phyloP scores from a whole-genome alignment of 331 rosid species.

The Malus hybrid region DNA sequence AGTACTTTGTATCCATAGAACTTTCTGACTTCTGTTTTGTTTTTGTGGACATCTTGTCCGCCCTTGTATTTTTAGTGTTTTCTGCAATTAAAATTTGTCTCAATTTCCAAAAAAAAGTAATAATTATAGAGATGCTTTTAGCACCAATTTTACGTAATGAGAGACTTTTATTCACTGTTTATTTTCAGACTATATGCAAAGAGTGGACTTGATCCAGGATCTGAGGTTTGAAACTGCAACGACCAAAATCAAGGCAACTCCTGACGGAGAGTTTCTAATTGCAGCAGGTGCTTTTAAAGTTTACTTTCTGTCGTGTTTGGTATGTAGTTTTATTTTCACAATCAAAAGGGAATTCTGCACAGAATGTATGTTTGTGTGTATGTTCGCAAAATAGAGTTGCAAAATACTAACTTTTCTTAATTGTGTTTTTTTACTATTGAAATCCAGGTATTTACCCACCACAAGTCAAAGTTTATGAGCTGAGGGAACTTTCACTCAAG shows the following conservation, averaged over 20 bases:
- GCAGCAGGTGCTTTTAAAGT: slow-evolving; percentile 63
- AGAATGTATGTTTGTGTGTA: not conserved
- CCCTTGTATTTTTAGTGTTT: no score
- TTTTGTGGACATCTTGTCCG: no score
- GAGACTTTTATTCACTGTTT: not conserved
- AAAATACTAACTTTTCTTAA: not conserved
- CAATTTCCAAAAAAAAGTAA: no score
- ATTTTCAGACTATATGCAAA: slow-evolving; percentile 54
- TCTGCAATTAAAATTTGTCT: no score
- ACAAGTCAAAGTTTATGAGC: slow-evolving; percentile 83
- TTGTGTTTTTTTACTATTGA: slow-evolving; percentile 15
- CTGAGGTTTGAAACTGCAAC: slow-evolving; percentile 78
- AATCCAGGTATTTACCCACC: slow-evolving; percentile 85
- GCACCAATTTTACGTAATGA: not conserved
- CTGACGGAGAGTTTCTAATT: slow-evolving; percentile 72
- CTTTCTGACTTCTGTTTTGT: no score
- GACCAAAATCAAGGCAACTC: slow-evolving; percentile 76
- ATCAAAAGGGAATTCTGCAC: not conserved
- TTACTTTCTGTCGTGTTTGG: not conserved
- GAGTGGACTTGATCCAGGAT: slow-evolving; percentile 64
- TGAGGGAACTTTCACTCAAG: slow-evolving; percentile 75
- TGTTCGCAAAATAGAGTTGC: not conserved
- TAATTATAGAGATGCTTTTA: not conserved
- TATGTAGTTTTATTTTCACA: not conserved
- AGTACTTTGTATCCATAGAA: no score